phyloP scores from a whole-genome alignment of 192 early-diverging fungal genomes.

The Coemansia sp. region DNA sequence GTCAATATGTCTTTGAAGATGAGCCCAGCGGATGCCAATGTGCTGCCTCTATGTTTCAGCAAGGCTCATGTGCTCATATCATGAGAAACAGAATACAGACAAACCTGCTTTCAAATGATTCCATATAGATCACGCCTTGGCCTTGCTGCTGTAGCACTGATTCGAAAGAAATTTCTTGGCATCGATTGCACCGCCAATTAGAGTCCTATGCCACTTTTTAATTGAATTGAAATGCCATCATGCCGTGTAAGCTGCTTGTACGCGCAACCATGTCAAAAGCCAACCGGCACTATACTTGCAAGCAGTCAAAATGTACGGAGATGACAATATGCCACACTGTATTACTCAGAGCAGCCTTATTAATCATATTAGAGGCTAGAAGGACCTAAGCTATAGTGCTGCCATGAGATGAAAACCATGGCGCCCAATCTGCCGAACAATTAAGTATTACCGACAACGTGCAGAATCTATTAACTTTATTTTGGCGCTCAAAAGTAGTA shows the following conservation, averaged over 20 bases:
- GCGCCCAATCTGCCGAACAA: not conserved
- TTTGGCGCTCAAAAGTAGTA: not conserved
- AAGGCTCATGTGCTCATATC: not conserved
- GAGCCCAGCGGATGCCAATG: not conserved
- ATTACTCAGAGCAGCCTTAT: not conserved
- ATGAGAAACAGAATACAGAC: not conserved
- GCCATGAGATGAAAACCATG: not conserved
- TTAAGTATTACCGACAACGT: not conserved
- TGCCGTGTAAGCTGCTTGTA: not conserved
- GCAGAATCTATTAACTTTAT: not conserved
- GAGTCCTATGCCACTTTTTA: not conserved
- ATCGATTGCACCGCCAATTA: not conserved
- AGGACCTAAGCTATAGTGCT: not conserved
- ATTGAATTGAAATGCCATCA: not conserved
- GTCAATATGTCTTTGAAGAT: not conserved
- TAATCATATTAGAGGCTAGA: not conserved
- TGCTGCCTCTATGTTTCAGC: not conserved
- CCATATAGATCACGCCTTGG: not conserved
- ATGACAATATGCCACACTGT: not conserved
- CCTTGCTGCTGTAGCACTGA: not conserved
- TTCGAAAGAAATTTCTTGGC: not conserved
- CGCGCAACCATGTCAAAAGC: not conserved
- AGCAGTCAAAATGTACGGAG: not conserved
- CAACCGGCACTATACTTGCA: not conserved
- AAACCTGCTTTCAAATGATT: not conserved